A percentile compares a stretch with the other conserved stretches of the same genome.
Conservation (phyloP, 768 basidiomycete genomes). For the Gloeopeniophorella convolvens region DNA sequence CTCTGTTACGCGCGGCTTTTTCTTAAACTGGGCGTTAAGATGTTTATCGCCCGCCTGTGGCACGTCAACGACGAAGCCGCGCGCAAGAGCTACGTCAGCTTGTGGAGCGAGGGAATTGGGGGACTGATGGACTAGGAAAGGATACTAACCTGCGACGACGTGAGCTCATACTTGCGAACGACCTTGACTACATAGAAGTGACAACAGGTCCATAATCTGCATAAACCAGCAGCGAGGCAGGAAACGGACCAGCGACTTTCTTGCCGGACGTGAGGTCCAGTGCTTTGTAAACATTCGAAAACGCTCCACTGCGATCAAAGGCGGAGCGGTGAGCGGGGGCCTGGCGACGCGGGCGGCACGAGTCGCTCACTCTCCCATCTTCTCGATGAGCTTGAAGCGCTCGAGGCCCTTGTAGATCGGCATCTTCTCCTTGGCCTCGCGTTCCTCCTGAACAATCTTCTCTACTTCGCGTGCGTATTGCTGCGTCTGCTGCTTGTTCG, state of each 20-base stretch:
- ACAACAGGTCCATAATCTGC: conserved; percentile 18
- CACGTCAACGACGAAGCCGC: conserved; percentile 21
- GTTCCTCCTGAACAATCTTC: conserved; percentile 69
- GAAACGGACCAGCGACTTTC: conserved; percentile 71
- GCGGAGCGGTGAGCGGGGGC: conserved; percentile 15
- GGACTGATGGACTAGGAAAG: conserved; percentile 26
- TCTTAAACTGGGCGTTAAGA: conserved; percentile 90
- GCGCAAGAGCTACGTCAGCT: conserved; percentile 23
- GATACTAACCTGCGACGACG: conserved; percentile 78
- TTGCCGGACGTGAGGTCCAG: conserved; percentile 65
- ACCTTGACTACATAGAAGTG: conserved; percentile 63
- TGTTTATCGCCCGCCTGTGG: conserved; percentile 84
- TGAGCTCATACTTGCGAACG: conserved; percentile 89
- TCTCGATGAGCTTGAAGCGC: conserved; percentile 65
- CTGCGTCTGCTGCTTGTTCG: conserved; percentile 17
- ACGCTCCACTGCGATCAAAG: conserved; percentile 65
- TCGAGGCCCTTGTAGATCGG: conserved; percentile 84
- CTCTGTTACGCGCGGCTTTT: conserved; percentile 97
- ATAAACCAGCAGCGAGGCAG: conserved; percentile 13
- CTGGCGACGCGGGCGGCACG: conserved; percentile 6
- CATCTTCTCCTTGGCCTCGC: conserved; percentile 67
- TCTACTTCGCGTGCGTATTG: conserved; percentile 46
- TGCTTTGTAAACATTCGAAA: conserved; percentile 98
- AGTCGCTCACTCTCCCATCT: conserved; percentile 87
- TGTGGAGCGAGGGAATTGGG: conserved; percentile 18